Percentiles rank a stretch among this genome's conserved stretches.
These are phyloP conservation scores for Ogataea hybrid DNA, from an alignment of 1,139 yeast genomes.

Conservation along the genomic window DNA sequence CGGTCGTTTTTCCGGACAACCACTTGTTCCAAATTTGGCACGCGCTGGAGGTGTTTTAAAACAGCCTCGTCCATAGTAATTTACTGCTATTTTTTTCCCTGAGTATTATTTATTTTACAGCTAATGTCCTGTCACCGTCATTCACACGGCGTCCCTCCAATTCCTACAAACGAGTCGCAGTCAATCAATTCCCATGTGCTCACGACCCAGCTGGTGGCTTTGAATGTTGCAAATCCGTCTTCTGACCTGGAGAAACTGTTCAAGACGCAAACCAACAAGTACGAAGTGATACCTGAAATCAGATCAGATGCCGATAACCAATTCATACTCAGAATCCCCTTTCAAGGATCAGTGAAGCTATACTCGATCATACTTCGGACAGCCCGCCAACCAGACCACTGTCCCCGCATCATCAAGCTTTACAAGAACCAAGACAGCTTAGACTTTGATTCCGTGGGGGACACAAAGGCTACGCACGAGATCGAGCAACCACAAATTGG, in stretches of 20 bases:
- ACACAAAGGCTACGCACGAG: conserved; percentile 48
- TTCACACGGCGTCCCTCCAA: conserved; percentile 56
- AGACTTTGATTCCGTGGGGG: conserved; percentile 66
- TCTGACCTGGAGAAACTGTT: conserved; percentile 55
- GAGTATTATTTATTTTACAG: background rate
- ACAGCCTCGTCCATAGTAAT: conserved; percentile 1
- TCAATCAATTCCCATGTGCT: conserved; percentile 64
- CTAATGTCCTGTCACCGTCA: conserved; percentile 19
- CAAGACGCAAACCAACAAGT: conserved; percentile 44
- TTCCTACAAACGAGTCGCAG: conserved; percentile 70
- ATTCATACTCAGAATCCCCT: conserved; percentile 73
- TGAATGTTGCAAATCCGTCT: conserved; percentile 58
- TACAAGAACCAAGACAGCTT: conserved; percentile 68
- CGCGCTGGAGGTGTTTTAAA: background rate
- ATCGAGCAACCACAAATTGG: conserved; percentile 68
- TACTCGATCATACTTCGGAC: conserved; percentile 72
- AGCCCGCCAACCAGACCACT: conserved; percentile 51
- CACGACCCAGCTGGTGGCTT: conserved; percentile 56
- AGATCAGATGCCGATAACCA: conserved; percentile 84
- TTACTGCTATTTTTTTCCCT: background rate
- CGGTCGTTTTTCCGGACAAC: conserved; percentile 26
- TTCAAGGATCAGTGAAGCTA: conserved; percentile 68
- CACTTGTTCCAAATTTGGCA: conserved; percentile 1
- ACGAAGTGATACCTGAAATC: conserved; percentile 46
- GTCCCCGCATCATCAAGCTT: conserved; percentile 68